Base-by-base conservation (phyloP, 2,329 filamentous ascomycete genomes). In the Tolypocladium ovalisporum region DNA sequence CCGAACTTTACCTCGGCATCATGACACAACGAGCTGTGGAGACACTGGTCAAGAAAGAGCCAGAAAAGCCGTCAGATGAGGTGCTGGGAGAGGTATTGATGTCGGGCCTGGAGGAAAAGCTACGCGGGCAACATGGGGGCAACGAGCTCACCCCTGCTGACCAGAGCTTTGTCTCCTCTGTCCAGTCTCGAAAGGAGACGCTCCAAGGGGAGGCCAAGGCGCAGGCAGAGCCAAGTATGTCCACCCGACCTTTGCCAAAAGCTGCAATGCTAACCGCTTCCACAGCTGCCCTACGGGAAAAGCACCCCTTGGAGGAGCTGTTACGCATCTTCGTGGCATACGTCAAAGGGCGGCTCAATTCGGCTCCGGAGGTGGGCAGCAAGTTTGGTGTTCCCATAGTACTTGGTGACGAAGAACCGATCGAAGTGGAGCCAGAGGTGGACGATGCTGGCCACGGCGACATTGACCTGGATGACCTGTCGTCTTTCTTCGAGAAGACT, bases 1-100 rank as follows among this genome's bases (percentile, higher is more conserved):
- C 73, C 19, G 73, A 75, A 12, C 62, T 80, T 2, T 75, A 76
- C 52, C 64, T 80, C 24, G 72, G 69, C n/a, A 71, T 80, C 58
- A 79, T 77, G 63, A 76, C 75, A 0, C 76, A 78, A 54, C 65
- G 71, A 58, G 70, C 86, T 54, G 83, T 88, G 58, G 73, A 79
- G 52, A 75, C 76, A 13, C 71, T 87, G 24, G 73, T 78, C 47
- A 73, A 72, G 8, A 69, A 79, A 53, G 73, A 76, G 1, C 80
- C 79, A 56, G 79, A 76, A 19, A 70, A 82, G 55, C 64, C 66
- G 19, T 72, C 75, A 17, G 81, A 82, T 17, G 79, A 83, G 19
- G 72, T 79, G 22, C 67, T 86, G 19, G 77, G 79, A 13, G 79
- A 83, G 56, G 75, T 82, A 3, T 76, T 89, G 39, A 75, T 79